phyloP scores from a whole-genome alignment of 169 alveolate species.

The Blepharisma undulans region DNA sequence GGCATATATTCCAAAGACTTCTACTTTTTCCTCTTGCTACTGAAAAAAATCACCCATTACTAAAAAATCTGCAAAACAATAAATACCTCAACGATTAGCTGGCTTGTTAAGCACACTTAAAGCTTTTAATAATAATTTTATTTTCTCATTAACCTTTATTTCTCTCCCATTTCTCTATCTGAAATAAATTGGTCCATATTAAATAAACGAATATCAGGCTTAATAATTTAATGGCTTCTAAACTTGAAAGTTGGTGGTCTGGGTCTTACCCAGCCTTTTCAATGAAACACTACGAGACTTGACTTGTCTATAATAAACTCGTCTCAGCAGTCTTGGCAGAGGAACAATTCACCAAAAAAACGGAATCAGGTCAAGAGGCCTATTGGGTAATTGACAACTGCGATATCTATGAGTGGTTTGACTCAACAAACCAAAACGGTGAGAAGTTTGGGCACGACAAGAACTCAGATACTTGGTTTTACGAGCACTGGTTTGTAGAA shows the following conservation, averaged over 20 bases:
- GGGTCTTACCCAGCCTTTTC: not conserved
- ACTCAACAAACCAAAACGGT: not conserved
- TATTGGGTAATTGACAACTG: constrained; percentile 33
- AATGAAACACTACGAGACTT: not conserved
- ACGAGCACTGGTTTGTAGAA: constrained; percentile 13
- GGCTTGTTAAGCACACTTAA: not conserved
- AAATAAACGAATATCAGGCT: not conserved
- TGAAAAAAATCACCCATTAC: not conserved
- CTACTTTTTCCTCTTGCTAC: not conserved
- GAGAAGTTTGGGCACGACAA: constrained; percentile 35
- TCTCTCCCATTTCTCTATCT: not conserved
- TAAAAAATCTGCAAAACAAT: not conserved
- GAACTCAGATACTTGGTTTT: constrained; percentile 4
- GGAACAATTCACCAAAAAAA: not conserved
- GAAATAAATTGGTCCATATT: not conserved
- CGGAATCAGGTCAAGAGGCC: not conserved
- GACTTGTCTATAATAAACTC: not conserved
- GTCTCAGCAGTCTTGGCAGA: not conserved
- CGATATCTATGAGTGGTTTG: constrained; percentile 35
- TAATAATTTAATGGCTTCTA: not conserved
- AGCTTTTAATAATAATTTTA: not conserved
- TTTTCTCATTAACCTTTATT: not conserved
- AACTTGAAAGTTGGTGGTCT: constrained; percentile 26
- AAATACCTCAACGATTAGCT: not conserved
- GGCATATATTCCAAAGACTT: no score